Evolutionary conservation across 169 alveolate species (phyloP), one percentile per base, ranked within the genome.

Genomic region (Plasmodium fragile): DNA sequence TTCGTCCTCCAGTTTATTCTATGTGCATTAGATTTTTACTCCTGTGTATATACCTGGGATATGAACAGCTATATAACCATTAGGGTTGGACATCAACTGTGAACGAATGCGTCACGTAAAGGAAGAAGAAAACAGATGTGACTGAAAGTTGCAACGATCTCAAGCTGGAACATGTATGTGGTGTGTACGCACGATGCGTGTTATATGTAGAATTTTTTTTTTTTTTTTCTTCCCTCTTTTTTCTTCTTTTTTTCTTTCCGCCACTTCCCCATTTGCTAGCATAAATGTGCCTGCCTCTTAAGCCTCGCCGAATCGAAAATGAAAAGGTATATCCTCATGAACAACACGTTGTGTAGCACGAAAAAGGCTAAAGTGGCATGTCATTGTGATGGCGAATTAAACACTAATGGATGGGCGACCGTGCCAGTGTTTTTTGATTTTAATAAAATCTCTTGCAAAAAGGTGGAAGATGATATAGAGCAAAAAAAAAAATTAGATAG

Each of bases 281-380:
- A 39, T 49, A 32, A 81, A 28, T 49, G 55, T 39, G 53, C 70
- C 36, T 10, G 2, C 55, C 3, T 7, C 28, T 59, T 25, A 59
- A 59, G 13, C 75, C 75, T 16, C 75, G 36, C 28, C 10, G 32
- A 53, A 30, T 81, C 70, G 69, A 82, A 84, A 84, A 84, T 84
- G 93, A 84, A 84, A 84, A 84, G 93, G 73, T 84, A 84, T 43
- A 41, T 69, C 77, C 36, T 84, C 59, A 43, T 52, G 52, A 84
- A 75, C 43, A 77, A 73, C 59, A 73, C 55, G 16, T 84, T 32
- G 11, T 75, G 59, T 55, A 73, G 52, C 49, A 18, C 80, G 41
- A 84, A 84, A 84, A 84, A 84, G 79, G 72, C 70, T 13, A 84
- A 75, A 72, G 83, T 84, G 78, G 93, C 52, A 52, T 84, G 72